Evolutionary conservation across 2,329 filamentous ascomycete species (phyloP).

Genomic region (Polytolypa hystricis): DNA sequence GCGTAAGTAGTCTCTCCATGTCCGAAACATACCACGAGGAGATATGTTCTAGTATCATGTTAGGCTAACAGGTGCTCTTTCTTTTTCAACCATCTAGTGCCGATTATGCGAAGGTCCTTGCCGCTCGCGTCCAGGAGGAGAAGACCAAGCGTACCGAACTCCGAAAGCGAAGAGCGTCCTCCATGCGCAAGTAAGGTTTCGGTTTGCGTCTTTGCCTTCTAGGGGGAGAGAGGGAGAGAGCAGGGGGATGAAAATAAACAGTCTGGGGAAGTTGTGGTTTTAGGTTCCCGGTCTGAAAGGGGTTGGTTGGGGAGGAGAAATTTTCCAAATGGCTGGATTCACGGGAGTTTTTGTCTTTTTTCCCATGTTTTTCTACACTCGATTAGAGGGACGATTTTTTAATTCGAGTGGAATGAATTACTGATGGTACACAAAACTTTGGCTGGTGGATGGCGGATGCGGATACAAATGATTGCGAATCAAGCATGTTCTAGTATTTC

Average conservation of each 20-base stretch:
- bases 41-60: constrained; percentile 1
- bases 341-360: too few relatives aligned
- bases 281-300: too few relatives aligned
- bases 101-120: constrained; percentile 91
- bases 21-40: background rate
- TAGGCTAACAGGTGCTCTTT: constrained; percentile 32
- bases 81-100: constrained; percentile 45
- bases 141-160: constrained; percentile 87
- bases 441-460: too few relatives aligned
- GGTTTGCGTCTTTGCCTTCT: too few relatives aligned
- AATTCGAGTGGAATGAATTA: too few relatives aligned
- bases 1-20: constrained; percentile 57
- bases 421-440: too few relatives aligned
- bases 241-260: too few relatives aligned
- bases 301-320: too few relatives aligned
- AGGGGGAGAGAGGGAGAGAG: background rate
- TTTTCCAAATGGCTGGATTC: too few relatives aligned
- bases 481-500: constrained; percentile 7
- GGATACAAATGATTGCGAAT: constrained; percentile 4
- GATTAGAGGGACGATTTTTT: too few relatives aligned
- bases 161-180: constrained; percentile 94
- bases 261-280: too few relatives aligned
- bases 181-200: constrained; percentile 82
- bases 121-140: constrained; percentile 94
- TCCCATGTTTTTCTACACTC: too few relatives aligned